A percentile compares a stretch with the other conserved stretches of the same genome.
Conservation (phyloP, 768 basidiomycete species). For the Neoboletus brunneissimus region DNA sequence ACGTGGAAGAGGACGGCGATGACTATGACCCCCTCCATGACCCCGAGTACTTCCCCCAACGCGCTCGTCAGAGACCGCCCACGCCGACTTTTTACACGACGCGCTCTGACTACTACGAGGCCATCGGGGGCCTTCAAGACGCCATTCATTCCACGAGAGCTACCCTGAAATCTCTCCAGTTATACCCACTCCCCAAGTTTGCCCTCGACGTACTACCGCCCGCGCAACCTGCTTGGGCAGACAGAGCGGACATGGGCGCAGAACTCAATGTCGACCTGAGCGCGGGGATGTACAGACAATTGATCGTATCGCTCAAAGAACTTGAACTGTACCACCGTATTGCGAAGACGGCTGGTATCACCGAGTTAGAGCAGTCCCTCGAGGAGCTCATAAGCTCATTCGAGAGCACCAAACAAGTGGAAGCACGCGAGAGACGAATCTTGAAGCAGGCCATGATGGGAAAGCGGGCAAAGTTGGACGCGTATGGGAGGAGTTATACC, state of each 20-base stretch:
- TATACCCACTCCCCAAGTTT: constrained; percentile 77
- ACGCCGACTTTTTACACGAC: constrained; percentile 86
- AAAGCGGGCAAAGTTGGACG: constrained; percentile 63
- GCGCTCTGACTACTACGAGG: constrained; percentile 71
- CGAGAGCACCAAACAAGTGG: constrained; percentile 59
- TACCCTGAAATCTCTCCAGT: constrained; percentile 59
- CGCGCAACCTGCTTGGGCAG: constrained; percentile 67
- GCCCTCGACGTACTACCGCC: constrained; percentile 57
- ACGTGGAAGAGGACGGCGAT: neutral
- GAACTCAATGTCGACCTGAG: constrained; percentile 61
- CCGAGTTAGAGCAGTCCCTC: constrained; percentile 58
- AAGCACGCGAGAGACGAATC: constrained; percentile 35
- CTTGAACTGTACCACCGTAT: constrained; percentile 55
- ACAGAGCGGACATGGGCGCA: constrained; percentile 52
- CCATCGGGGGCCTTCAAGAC: constrained; percentile 60
- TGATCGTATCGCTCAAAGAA: constrained; percentile 61
- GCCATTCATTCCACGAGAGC: constrained; percentile 57
- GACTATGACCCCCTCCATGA: constrained; percentile 7
- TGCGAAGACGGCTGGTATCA: constrained; percentile 17
- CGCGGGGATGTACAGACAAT: constrained; percentile 65
- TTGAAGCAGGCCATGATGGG: constrained; percentile 37
- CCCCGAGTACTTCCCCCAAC: constrained; percentile 3
- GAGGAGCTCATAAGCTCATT: constrained; percentile 60
- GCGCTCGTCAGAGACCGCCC: constrained; percentile 39
- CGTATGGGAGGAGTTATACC: constrained; percentile 81